Base-by-base conservation (phyloP, 1,139 yeast genomes). In the Lodderomyces jiufengensis region DNA sequence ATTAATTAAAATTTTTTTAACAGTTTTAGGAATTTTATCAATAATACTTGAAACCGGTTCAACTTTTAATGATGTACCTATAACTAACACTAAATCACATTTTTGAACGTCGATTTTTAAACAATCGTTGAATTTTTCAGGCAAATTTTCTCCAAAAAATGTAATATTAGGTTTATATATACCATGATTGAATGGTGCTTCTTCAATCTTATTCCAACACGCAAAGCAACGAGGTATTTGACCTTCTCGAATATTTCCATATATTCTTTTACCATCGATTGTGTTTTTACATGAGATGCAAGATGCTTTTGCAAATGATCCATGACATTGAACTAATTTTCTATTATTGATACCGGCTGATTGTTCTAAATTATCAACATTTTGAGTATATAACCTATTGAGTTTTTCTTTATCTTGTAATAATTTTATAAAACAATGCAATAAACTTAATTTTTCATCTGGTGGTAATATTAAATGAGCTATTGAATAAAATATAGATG, bases 141-240 rank as follows among this genome's bases (percentile, higher is more conserved):
- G 95, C 37, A 90, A 67, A n/a, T 83, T 78, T 54, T 90, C 97
- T 6, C 96, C 95, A 49, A 90, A 90, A 53, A 88, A 90, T 0
- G 95, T 87, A 41, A 90, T 88, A 54, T 88, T 95, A 0, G 97
- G 97, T 54, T 90, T 88, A 73, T 86, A 72, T 5, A 87, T 92
- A n/a, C 95, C 95, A 52, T 61, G 78, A 11, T 80, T 74, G 37
- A 54, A 59, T 7, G 57, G 57, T 5, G 60, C 48, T 41, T 57
- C 53, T 21, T 63, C 56, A 32, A 84, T 61, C 42, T 70, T 70
- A 12, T 60, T 50, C 32, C 59, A 62, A 53, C 95, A 86, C 39
- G 67, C 66, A 1, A 88, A 84, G 53, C 97, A 88, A 42, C 76
- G 60, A 2, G 96, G 86, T 15, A 88, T 66, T 41, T 76, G 76